Base-by-base conservation (phyloP, 2,329 filamentous ascomycete genomes). In the Drechslera avenae region DNA sequence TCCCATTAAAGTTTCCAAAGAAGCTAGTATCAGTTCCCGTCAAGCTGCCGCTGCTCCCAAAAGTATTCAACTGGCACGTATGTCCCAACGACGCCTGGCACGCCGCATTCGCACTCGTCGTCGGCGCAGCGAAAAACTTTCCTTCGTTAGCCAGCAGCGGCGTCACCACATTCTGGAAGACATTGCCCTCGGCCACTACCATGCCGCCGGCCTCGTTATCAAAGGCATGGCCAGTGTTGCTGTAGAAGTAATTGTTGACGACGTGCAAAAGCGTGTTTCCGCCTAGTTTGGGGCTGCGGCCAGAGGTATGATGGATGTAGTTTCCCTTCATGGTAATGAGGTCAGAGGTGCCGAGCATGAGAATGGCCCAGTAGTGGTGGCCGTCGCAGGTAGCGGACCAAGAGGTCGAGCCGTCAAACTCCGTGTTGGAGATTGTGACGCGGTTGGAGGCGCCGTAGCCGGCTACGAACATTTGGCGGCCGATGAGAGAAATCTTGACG, bases 391-490 rank as follows among this genome's bases (percentile, higher is more conserved):
- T 41, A 1, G 61, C 50, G 18, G 53, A 58, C 40, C 50, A 60
- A 14, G 47, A 42, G 16, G 57, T 61, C 6, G 18, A 35, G 33
- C 61, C 61, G 33, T 64, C 56, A 23, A 64, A 50, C 19, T 61
- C 55, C 5, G 47, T 53, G 55, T 62, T 61, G 10, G 57, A 56
- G 28, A 64, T 54, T 12, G 60, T 59, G 10, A 64, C 53, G 21
- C 57, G 45, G 39, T 45, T 49, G 9, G 42, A 46, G 28, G 50
- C 39, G 13, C 32, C 40, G 4, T 48, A 47, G 36, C 57, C 54
- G n/a, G 52, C 36, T 19, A 61, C 57, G 31, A 59, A 54, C 39
- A 49, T 45, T 18, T 59, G 55, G 19, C 59, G 56, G 9, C 57
- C 57, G 35, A 59, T 51, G 39, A 56, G 42, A 4, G 56, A 60